Conservation (phyloP, 2,329 filamentous ascomycete genomes). For the Colletotrichum sp. region DNA sequence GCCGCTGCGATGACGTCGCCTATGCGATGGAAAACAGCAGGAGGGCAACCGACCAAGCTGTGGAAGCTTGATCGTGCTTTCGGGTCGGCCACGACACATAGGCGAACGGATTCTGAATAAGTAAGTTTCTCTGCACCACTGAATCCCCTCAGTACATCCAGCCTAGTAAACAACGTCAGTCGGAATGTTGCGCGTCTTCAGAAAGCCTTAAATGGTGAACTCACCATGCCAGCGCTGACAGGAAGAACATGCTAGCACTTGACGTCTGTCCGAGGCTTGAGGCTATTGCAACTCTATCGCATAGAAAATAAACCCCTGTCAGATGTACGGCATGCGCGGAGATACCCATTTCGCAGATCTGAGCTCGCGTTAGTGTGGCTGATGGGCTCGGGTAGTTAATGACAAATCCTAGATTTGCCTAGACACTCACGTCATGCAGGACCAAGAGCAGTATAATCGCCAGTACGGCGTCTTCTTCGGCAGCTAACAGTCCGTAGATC, state of each 20-base stretch:
- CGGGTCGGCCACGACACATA: slow-evolving; percentile 25
- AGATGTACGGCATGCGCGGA: slow-evolving; percentile 30
- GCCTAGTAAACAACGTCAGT: slow-evolving; percentile 15
- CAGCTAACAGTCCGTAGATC: neutral
- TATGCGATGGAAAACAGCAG: slow-evolving; percentile 27
- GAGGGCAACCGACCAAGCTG: slow-evolving; percentile 29
- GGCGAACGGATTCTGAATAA: slow-evolving; percentile 26
- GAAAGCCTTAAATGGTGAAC: neutral
- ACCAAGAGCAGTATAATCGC: slow-evolving; percentile 28
- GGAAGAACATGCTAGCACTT: slow-evolving; percentile 24
- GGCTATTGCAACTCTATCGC: slow-evolving; percentile 23
- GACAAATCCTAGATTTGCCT: neutral
- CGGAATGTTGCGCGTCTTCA: neutral
- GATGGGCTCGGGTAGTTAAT: neutral
- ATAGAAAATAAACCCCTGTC: slow-evolving; percentile 30
- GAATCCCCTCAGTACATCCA: slow-evolving; percentile 31
- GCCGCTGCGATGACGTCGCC: slow-evolving; percentile 26
- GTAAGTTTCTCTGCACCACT: slow-evolving; percentile 33
- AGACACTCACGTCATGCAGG: slow-evolving; percentile 26
- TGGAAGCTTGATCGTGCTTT: slow-evolving; percentile 25
- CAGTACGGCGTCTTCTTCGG: slow-evolving; percentile 27
- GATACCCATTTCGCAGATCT: slow-evolving; percentile 30
- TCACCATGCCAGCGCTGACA: slow-evolving; percentile 29
- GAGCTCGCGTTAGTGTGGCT: neutral
- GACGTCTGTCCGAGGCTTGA: slow-evolving; percentile 17